Evolutionary conservation across 164 flowering plant species (phyloP).

Genomic region (Litsea cubeba): DNA sequence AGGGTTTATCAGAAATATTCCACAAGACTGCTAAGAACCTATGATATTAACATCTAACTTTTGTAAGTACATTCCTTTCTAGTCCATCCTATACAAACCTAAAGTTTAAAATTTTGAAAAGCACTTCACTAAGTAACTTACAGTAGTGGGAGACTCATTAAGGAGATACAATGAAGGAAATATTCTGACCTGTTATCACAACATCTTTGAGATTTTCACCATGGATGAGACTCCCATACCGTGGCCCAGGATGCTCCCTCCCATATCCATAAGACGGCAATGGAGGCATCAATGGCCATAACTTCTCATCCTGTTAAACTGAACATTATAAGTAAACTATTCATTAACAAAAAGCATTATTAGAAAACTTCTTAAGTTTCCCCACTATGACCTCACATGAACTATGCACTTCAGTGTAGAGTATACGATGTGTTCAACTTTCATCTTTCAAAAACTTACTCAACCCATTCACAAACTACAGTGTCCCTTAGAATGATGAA

Average conservation of each 20-base stretch:
- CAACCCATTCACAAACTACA: not conserved
- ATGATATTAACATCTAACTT: too few species aligned
- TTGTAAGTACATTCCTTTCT: too few species aligned
- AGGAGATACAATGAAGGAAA: constrained; percentile 1
- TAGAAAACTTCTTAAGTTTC: not conserved
- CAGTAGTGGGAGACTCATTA: not conserved
- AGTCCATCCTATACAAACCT: too few species aligned
- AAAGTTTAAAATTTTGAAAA: too few species aligned
- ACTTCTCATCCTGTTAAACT: constrained; percentile 70
- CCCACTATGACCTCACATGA: not conserved
- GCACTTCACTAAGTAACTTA: too few species aligned
- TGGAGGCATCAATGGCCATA: constrained; percentile 94
- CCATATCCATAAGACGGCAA: constrained; percentile 96
- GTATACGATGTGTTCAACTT: not conserved
- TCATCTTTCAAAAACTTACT: not conserved
- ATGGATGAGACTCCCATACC: constrained; percentile 97
- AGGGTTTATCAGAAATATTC: too few species aligned
- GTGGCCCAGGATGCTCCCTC: constrained; percentile 92
- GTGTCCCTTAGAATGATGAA: not conserved
- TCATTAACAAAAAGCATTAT: not conserved
- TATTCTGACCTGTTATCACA: constrained; percentile 75
- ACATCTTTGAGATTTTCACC: constrained; percentile 96
- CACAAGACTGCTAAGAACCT: too few species aligned
- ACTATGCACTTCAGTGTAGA: not conserved
- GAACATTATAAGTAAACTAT: not conserved